Percentiles rank a stretch among this genome's conserved stretches.
These are phyloP conservation scores for Benincasa hispida DNA, from an alignment of 306 rosid genomes.

Conservation along the genomic window DNA sequence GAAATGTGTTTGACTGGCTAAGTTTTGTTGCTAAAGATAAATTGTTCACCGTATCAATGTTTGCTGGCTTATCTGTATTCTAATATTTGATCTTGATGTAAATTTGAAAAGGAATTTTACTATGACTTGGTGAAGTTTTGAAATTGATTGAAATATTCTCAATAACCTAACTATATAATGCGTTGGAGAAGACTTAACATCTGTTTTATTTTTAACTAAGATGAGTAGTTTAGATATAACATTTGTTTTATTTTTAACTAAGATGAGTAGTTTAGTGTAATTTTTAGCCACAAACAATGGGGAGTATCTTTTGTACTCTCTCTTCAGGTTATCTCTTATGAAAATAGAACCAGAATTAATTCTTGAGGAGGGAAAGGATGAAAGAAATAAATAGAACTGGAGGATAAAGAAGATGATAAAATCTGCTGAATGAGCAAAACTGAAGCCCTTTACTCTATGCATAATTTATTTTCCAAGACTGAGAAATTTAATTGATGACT, in stretches of 20 bases:
- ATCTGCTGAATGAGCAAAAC: neutral
- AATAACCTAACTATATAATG: neutral
- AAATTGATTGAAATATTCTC: neutral
- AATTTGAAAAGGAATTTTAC: neutral
- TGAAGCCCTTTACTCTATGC: neutral
- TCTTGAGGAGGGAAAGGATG: neutral
- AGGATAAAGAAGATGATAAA: neutral
- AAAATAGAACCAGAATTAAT: neutral
- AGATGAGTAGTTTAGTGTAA: too few species aligned
- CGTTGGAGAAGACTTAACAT: neutral
- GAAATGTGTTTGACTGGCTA: neutral
- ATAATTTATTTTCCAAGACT: neutral
- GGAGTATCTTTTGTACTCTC: too few species aligned
- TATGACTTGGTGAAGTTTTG: neutral
- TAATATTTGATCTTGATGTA: neutral
- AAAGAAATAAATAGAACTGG: neutral
- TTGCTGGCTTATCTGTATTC: neutral
- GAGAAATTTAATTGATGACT: neutral
- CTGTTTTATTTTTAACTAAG: neutral
- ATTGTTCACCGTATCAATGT: neutral
- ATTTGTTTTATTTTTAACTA: neutral
- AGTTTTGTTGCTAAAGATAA: neutral
- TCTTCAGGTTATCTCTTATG: neutral
- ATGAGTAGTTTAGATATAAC: too few species aligned
- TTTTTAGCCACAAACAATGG: too few species aligned